These are phyloP conservation scores for Nematocida major DNA, from an alignment of 371 early-diverging fungal species.

Conservation along the genomic window DNA sequence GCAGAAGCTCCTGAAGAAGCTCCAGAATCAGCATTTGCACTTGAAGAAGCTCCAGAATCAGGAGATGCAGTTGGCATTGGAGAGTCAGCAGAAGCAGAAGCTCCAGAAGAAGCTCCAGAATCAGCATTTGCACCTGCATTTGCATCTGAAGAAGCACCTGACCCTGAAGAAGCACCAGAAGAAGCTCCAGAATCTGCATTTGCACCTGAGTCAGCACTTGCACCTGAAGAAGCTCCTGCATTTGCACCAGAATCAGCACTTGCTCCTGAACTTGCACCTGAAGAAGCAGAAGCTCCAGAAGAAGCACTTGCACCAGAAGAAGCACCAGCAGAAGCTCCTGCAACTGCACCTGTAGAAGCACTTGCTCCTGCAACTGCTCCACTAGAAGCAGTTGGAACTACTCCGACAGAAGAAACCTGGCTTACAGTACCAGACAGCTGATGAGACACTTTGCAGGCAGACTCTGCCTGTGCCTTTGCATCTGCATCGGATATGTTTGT, in stretches of 20 bases:
- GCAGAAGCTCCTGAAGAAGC: neutral
- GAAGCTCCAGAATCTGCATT: slow-evolving; percentile 14
- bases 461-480: slow-evolving; percentile 21
- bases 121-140: neutral
- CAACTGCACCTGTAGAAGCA: neutral
- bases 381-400: neutral
- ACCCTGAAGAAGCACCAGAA: neutral
- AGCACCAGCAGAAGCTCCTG: neutral
- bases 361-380: slow-evolving; percentile 14
- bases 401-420: neutral
- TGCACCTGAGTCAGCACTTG: slow-evolving; percentile 2
- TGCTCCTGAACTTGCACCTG: neutral
- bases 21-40: slow-evolving; percentile 10
- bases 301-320: neutral
- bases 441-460: neutral
- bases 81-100: neutral
- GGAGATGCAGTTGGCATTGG: neutral
- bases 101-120: neutral
- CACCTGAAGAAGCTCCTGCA: slow-evolving; percentile 3
- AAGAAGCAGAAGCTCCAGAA: neutral
- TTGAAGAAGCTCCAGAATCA: neutral
- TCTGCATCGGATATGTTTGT: slow-evolving; percentile 11
- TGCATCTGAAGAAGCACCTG: neutral
- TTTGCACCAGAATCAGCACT: neutral
- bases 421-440: neutral